These are phyloP conservation scores for Pseudocercospora musae DNA, from an alignment of 2,329 filamentous ascomycete species.

Conservation along the genomic window DNA sequence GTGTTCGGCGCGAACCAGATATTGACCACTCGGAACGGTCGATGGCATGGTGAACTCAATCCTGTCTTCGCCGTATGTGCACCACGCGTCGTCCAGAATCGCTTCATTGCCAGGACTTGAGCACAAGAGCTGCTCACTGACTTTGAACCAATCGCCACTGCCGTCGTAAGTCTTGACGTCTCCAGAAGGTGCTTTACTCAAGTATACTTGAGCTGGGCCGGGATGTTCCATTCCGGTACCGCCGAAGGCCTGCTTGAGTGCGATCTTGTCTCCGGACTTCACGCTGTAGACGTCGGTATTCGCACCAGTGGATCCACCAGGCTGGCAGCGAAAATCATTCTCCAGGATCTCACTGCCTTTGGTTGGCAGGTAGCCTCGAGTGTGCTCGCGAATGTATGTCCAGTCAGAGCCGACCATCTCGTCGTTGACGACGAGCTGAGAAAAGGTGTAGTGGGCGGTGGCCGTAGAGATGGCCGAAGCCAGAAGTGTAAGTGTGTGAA, in stretches of 20 bases:
- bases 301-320: conserved; percentile 11
- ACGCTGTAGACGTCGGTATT: conserved; percentile 16
- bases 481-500: neutral
- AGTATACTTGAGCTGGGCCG: conserved; percentile 20
- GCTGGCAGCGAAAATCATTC: conserved; percentile 7
- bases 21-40: conserved; percentile 16
- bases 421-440: conserved; percentile 20
- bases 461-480: neutral
- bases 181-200: conserved; percentile 20
- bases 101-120: conserved; percentile 11
- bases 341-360: conserved; percentile 16
- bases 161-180: conserved; percentile 19
- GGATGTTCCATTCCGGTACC: conserved; percentile 22
- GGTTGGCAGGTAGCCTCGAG: conserved; percentile 19
- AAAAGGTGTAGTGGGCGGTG: conserved; percentile 24
- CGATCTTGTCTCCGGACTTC: conserved; percentile 21
- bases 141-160: conserved; percentile 23
- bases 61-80: conserved; percentile 15
- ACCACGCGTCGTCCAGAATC: conserved; percentile 6
- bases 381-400: conserved; percentile 23
- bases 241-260: conserved; percentile 16
- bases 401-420: conserved; percentile 15
- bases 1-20: conserved; percentile 21
- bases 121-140: conserved; percentile 15
- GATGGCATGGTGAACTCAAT: conserved; percentile 20